A percentile compares a stretch with the other conserved stretches of the same genome.
Conservation (phyloP, 2,329 filamentous ascomycete genomes). For the Pseudogymnoascus sp. region DNA sequence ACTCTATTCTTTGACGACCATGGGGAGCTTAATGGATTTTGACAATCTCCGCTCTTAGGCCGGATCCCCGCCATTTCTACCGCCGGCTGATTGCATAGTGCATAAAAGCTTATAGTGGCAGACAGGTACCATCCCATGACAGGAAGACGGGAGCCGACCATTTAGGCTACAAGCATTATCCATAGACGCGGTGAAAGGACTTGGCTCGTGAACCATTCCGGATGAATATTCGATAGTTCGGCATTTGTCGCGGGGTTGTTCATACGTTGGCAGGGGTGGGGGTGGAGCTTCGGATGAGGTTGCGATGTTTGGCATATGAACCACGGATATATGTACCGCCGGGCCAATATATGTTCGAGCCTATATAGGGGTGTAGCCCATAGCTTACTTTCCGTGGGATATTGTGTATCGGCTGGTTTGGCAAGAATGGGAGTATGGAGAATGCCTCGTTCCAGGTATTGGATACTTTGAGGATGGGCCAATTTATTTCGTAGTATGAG, state of each 20-base stretch:
- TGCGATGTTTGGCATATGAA: background rate
- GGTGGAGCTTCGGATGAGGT: background rate
- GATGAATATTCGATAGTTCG: background rate
- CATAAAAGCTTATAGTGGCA: conserved; percentile 1
- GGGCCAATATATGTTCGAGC: background rate
- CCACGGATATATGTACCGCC: background rate
- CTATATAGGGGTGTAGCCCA: background rate
- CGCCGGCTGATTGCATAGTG: background rate
- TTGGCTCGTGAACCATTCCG: background rate
- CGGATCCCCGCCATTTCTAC: conserved; percentile 1
- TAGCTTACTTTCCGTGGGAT: background rate
- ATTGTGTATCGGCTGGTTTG: background rate
- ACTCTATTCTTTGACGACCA: background rate
- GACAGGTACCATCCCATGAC: conserved; percentile 4
- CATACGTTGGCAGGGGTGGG: background rate
- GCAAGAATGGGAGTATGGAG: background rate
- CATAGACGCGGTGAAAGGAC: background rate
- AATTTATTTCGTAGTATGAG: background rate
- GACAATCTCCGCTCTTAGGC: background rate
- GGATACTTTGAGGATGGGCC: background rate
- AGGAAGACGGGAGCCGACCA: background rate
- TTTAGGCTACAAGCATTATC: background rate
- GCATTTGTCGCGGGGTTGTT: background rate
- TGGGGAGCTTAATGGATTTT: background rate
- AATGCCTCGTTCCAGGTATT: background rate